A percentile compares a stretch with the other conserved stretches of the same genome.
phyloP scores from a whole-genome alignment of 1,284 basidiomycete genomes.

The Mixia osmundae region DNA sequence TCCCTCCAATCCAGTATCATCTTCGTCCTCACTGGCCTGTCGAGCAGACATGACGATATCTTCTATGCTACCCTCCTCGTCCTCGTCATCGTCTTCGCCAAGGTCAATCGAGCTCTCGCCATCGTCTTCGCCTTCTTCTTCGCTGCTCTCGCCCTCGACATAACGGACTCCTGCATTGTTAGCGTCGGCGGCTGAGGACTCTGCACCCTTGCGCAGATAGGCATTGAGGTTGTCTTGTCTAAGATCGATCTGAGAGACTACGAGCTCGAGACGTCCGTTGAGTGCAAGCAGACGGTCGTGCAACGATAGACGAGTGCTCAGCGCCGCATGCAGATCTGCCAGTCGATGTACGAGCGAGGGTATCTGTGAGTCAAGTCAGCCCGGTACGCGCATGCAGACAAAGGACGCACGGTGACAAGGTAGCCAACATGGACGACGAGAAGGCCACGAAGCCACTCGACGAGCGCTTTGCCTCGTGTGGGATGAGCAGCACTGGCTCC shows the following conservation, averaged over 20 bases:
- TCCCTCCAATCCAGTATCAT: constrained; percentile 23
- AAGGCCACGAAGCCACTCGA: constrained; percentile 73
- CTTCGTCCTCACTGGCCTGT: constrained; percentile 35
- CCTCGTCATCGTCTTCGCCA: constrained; percentile 30
- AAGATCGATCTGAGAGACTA: constrained; percentile 78
- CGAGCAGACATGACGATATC: constrained; percentile 33
- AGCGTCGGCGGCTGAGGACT: too few species aligned
- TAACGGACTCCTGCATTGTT: too few species aligned
- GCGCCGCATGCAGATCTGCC: constrained; percentile 55
- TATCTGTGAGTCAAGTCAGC: constrained; percentile 31
- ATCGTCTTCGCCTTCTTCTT: constrained; percentile 24
- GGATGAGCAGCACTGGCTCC: constrained; percentile 58
- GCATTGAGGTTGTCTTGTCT: constrained; percentile 4
- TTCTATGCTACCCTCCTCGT: constrained; percentile 44
- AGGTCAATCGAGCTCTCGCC: constrained; percentile 21
- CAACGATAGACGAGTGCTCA: constrained; percentile 53
- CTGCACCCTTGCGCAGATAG: background rate
- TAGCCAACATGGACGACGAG: constrained; percentile 72
- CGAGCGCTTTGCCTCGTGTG: constrained; percentile 55
- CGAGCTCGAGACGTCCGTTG: constrained; percentile 74
- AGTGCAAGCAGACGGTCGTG: constrained; percentile 67
- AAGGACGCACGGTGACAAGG: constrained; percentile 57
- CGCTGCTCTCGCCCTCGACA: too few species aligned
- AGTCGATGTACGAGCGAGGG: constrained; percentile 64
- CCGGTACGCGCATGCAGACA: constrained; percentile 4